Evolutionary conservation across 495 filamentous ascomycete species (phyloP), one percentile per base, ranked within the genome.

Genomic region (Daldinia childiae): DNA sequence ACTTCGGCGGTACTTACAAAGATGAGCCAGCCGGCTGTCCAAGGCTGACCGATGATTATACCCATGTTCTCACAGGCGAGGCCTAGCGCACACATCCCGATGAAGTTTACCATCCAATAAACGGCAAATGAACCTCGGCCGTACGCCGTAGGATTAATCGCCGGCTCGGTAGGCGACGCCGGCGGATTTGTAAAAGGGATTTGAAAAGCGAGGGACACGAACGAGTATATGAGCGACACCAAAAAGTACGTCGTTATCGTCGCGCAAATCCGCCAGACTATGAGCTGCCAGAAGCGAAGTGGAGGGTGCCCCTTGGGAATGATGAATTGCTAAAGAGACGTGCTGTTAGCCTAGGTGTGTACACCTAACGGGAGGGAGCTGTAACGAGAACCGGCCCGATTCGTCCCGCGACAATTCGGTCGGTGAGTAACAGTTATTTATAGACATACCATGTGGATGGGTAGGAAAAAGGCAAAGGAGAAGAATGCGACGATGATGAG

Each of bases 41-140:
- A 93, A 0, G 89, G 90, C 61, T 85, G 80, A 0, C 90, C 90
- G 3, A 91, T 74, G 14, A 91, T 69, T 89, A 92, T 92, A 0
- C 86, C 88, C 73, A 90, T 89, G 69, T 92, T 93, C 81, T 92
- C 90, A 65, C 88, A 91, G 0, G 90, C 89, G 4, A 92, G 79
- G 0, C 90, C 90, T 9, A 93, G 73, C 0, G 89, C 88, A 19
- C 82, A 82, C 90, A 93, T 92, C 4, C 90, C 90, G 1, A 89
- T 79, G 78, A 83, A 92, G 68, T 92, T 93, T 17, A 91, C 77
- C 90, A 92, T 91, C 90, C 90, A 92, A 74, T 90, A 92, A 0
- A 92, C 88, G 0, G 86, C 78, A 59, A 93, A 92, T 0, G 86
- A 89, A 14, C 82, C 89, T 19, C 81, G 76, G 3, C 85, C 84